Base-by-base conservation (phyloP, 2,329 filamentous ascomycete genomes). In the Aspergillus fumigatus region DNA sequence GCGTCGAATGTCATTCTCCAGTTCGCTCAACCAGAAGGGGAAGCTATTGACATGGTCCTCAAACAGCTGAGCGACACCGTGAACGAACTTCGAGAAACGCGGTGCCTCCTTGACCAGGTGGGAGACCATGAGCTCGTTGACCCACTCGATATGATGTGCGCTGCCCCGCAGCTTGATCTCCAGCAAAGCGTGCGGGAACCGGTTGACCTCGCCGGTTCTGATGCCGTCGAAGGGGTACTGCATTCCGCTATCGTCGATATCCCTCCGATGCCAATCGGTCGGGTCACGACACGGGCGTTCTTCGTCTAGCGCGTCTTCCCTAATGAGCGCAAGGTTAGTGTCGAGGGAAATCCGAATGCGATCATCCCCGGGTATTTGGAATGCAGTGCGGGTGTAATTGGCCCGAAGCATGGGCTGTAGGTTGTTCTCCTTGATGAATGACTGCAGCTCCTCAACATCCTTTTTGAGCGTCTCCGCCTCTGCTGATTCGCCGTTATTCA, bases 31-130 rank as follows among this genome's bases (percentile, higher is more conserved):
- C 94, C 94, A 99, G 78, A 97, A 97, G 14, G 94, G 94, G 68
- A 97, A 86, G 60, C 86, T 92, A 76, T 97, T 97, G 73, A 99
- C 92, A 68, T 96, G 86, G 73, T 99, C 91, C 67, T 97, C 94
- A 65, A 97, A 97, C 2, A 99, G 81, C 41, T 88, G 87, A 7
- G 93, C 92, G 4, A 95, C 87, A 59, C 94, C 94, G 67, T 99
- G 93, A 2, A 96, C 89, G 66, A 97, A 99, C 73, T 99, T 99
- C 67, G 92, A 97, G 77, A 99, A 99, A 51, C 89, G 86, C 1
- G 92, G 90, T 0, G 89, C 87, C 48, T 92, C 86, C 70, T 96
- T 92, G 61, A 99, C 89, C 4, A 99, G 83, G 73, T 99, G 93
- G 4, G 92, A 97, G 52, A 84, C 82, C 85, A 96, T 97, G 64